phyloP scores from a whole-genome alignment of 768 basidiomycete genomes.

The Dioszegia crocea region DNA sequence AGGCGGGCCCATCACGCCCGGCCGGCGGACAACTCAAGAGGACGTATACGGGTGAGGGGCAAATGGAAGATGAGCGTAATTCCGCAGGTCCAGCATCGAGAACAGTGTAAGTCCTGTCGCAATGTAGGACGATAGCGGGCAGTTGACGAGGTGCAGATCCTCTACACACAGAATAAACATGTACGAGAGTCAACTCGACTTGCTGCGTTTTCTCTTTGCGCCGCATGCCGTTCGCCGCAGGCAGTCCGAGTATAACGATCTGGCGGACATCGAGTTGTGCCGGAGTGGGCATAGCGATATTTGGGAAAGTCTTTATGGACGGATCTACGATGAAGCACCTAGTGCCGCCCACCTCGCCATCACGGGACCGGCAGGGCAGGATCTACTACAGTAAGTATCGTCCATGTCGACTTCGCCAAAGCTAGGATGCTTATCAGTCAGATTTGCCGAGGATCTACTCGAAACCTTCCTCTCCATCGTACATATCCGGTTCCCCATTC shows the following conservation, averaged over 20 bases:
- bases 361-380: constrained; percentile 67
- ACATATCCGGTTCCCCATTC: constrained; percentile 78
- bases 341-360: constrained; percentile 62
- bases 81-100: background rate
- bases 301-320: constrained; percentile 33
- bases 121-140: background rate
- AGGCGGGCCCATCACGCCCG: constrained; percentile 5
- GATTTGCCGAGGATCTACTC: constrained; percentile 86
- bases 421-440: background rate
- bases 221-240: constrained; percentile 30
- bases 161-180: background rate
- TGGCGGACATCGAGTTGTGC: constrained; percentile 24
- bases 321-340: constrained; percentile 35
- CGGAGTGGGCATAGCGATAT: constrained; percentile 21
- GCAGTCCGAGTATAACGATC: constrained; percentile 42
- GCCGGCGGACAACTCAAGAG: background rate
- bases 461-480: constrained; percentile 84
- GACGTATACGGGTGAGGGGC: background rate
- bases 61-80: too few relatives aligned
- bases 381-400: constrained; percentile 40
- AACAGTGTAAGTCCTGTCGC: background rate
- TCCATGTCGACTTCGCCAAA: background rate
- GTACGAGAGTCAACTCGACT: constrained; percentile 16
- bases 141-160: background rate
- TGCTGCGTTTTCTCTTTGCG: constrained; percentile 47